Evolutionary conservation across 202 grass and related monocot species (phyloP).

Genomic region (Schoenoplectus tabernaemontani): DNA sequence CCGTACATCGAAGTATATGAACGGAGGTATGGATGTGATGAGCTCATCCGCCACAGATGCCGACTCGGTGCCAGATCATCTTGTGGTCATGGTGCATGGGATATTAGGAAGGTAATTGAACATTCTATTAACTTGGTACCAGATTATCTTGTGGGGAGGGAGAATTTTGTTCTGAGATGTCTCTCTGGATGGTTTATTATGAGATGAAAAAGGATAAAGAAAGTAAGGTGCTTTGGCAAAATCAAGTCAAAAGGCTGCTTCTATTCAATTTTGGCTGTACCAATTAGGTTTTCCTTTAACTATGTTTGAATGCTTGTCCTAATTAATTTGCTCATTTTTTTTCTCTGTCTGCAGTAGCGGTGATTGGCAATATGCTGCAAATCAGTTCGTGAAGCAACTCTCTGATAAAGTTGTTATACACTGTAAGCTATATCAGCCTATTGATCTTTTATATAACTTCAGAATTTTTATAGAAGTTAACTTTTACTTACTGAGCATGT

Average conservation of each 20-base stretch:
- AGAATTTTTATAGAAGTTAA: not conserved
- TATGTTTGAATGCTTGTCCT: not conserved
- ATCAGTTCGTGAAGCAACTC: slow-evolving; percentile 55
- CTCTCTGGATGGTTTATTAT: not conserved
- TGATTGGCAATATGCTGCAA: slow-evolving; percentile 71
- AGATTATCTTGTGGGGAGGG: not conserved
- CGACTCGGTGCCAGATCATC: slow-evolving; percentile 38
- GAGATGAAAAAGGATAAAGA: not conserved
- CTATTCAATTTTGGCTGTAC: not conserved
- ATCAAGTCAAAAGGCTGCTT: not conserved
- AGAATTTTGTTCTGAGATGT: not conserved
- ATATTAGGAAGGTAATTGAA: slow-evolving; percentile 55
- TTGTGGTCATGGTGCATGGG: slow-evolving; percentile 72
- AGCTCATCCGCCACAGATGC: not conserved
- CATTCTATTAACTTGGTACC: not conserved
- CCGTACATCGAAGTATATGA: not conserved
- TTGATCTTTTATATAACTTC: not conserved
- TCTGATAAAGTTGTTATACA: slow-evolving; percentile 62
- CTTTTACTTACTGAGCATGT: not conserved
- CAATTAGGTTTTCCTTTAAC: not conserved
- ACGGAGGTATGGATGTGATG: slow-evolving; percentile 4
- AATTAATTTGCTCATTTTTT: not conserved
- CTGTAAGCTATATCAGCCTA: slow-evolving; percentile 38
- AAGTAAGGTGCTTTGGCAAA: not conserved
- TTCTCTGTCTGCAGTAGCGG: slow-evolving; percentile 34